Conservation (phyloP, 176 grass and related monocot genomes). For the Zea luxurians region DNA sequence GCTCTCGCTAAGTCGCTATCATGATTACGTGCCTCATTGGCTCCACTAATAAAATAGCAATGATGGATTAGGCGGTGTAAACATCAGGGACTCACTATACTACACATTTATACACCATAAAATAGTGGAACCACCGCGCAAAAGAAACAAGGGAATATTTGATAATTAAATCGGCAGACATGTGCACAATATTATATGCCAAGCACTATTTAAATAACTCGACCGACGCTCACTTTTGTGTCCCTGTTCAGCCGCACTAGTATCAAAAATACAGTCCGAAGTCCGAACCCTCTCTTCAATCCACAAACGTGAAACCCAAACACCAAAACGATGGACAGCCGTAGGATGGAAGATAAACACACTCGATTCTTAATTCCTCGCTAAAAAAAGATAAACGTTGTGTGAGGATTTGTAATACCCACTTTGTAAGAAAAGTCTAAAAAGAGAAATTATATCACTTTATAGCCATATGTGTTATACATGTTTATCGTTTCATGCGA, state of each 20-base stretch:
- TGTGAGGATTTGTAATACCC: no score
- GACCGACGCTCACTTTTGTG: not conserved
- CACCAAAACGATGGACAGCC: no score
- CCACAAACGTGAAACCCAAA: not conserved
- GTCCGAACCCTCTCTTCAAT: not conserved
- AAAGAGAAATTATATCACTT: no score
- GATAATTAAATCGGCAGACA: not conserved
- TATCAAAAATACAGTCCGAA: no score
- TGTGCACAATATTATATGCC: not conserved
- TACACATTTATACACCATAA: not conserved
- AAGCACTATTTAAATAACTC: no score
- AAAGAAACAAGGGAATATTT: not conserved
- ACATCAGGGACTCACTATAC: not conserved
- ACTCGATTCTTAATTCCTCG: no score
- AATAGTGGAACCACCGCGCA: not conserved
- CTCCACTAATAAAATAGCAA: not conserved
- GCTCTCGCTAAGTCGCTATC: constrained; percentile 27
- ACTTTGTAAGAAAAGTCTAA: no score
- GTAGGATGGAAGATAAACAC: no score
- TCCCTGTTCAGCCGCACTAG: not conserved
- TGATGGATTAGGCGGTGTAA: constrained; percentile 38
- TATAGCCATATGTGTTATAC: no score
- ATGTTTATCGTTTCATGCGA: no score
- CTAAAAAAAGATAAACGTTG: no score
- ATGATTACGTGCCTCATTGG: constrained; percentile 34